Conservation (phyloP, 2,329 filamentous ascomycete genomes). For the Tolypocladium nubicola region DNA sequence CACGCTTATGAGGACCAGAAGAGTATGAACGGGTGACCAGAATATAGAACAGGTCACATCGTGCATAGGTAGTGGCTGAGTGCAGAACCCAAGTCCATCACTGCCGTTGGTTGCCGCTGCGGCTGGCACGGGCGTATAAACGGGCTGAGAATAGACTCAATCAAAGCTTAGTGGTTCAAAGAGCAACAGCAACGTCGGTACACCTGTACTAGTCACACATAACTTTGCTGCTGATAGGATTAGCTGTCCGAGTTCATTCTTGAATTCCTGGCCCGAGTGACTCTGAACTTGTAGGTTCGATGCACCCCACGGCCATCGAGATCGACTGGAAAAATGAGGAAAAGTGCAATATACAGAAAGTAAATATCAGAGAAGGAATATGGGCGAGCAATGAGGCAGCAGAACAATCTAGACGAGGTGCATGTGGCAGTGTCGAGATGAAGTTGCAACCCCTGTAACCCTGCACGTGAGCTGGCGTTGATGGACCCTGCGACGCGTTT, state of each 20-base stretch:
- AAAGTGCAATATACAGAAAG: too few species aligned
- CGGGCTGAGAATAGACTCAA: background rate
- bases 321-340: too few species aligned
- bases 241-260: background rate
- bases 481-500: background rate
- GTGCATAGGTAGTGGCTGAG: background rate
- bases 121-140: background rate
- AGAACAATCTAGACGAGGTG: background rate
- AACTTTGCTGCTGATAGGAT: too few species aligned
- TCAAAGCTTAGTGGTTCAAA: too few species aligned
- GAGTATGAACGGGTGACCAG: background rate
- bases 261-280: background rate
- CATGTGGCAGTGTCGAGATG: background rate
- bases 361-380: too few species aligned
- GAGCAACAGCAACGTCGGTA: background rate
- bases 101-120: background rate
- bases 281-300: background rate
- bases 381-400: too few species aligned
- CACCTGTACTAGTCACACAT: too few species aligned
- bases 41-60: background rate
- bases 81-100: background rate
- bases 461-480: slow-evolving; percentile 1
- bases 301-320: background rate
- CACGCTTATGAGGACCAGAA: background rate
- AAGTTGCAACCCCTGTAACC: background rate